Conservation (phyloP, 2,329 filamentous ascomycete genomes). For the Botrytis deweyae region DNA sequence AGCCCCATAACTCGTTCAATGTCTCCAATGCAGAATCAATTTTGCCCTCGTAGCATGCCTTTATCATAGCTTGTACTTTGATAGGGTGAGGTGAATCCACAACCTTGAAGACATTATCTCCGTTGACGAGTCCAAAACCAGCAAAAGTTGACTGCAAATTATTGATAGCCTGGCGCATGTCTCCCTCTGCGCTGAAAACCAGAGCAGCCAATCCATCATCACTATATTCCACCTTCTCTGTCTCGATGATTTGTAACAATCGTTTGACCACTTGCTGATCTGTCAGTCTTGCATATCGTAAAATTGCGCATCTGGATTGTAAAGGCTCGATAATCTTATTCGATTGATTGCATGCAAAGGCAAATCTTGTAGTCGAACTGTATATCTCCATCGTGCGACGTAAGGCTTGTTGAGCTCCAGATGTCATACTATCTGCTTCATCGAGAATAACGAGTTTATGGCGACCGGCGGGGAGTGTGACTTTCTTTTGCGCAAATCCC, state of each 20-base stretch:
- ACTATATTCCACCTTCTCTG: slow-evolving; percentile 84
- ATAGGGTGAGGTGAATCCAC: slow-evolving; percentile 97
- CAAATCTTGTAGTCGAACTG: slow-evolving; percentile 91
- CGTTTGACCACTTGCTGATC: slow-evolving; percentile 91
- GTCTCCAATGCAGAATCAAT: slow-evolving; percentile 84
- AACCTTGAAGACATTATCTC: slow-evolving; percentile 96
- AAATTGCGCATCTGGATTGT: slow-evolving; percentile 92
- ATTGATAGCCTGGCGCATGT: slow-evolving; percentile 99
- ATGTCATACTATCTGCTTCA: slow-evolving; percentile 98
- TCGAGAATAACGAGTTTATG: slow-evolving; percentile 98
- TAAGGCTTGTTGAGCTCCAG: slow-evolving; percentile 91
- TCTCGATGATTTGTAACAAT: slow-evolving; percentile 86
- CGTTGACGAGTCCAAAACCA: slow-evolving; percentile 94
- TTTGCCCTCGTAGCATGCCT: slow-evolving; percentile 90
- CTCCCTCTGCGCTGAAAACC: slow-evolving; percentile 94
- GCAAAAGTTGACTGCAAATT: slow-evolving; percentile 92
- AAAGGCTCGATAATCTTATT: slow-evolving; percentile 99
- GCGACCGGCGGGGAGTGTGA: slow-evolving; percentile 83
- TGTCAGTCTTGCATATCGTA: slow-evolving; percentile 88
- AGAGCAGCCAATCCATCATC: slow-evolving; percentile 95
- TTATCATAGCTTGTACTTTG: slow-evolving; percentile 98
- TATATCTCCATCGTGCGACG: slow-evolving; percentile 99
- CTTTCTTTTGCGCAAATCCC: slow-evolving; percentile 98
- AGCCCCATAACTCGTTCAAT: slow-evolving; percentile 85
- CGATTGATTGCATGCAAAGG: slow-evolving; percentile 96